phyloP scores from a whole-genome alignment of 345 rosid species.

The Linum usitatissimum region DNA sequence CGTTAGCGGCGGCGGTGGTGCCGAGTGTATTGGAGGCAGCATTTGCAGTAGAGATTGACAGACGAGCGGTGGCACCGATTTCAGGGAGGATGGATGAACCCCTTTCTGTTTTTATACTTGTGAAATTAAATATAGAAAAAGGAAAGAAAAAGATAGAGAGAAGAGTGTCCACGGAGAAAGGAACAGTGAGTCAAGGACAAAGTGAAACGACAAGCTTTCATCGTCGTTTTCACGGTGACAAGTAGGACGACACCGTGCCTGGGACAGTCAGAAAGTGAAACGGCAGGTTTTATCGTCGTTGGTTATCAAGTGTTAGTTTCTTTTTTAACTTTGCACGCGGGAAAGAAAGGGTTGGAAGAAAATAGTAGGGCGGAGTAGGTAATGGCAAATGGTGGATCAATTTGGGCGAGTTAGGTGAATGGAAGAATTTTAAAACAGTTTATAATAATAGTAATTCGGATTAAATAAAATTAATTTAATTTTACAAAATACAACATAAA shows the following conservation, averaged over 20 bases:
- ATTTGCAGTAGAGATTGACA: conserved; percentile 7
- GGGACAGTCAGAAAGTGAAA: background rate
- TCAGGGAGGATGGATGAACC: background rate
- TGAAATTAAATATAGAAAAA: conserved; percentile 1
- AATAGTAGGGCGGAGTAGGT: too few relatives aligned
- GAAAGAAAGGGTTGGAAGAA: too few relatives aligned
- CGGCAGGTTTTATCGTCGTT: background rate
- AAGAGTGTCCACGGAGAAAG: background rate
- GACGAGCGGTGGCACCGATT: background rate
- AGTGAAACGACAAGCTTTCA: background rate
- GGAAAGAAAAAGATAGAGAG: background rate
- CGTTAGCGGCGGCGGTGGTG: conserved; percentile 20
- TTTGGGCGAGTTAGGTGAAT: too few relatives aligned
- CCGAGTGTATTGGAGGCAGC: conserved; percentile 23
- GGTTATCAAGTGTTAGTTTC: background rate
- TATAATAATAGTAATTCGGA: too few relatives aligned
- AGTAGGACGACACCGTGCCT: background rate
- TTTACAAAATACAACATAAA: too few relatives aligned
- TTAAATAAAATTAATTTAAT: too few relatives aligned
- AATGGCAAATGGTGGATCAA: too few relatives aligned
- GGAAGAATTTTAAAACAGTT: too few relatives aligned
- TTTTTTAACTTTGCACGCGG: background rate
- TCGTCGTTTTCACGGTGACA: too few relatives aligned
- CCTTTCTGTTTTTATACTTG: conserved; percentile 1
- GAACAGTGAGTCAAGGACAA: too few relatives aligned